Conservation (phyloP, 306 rosid genomes). For the Urtica urens region DNA sequence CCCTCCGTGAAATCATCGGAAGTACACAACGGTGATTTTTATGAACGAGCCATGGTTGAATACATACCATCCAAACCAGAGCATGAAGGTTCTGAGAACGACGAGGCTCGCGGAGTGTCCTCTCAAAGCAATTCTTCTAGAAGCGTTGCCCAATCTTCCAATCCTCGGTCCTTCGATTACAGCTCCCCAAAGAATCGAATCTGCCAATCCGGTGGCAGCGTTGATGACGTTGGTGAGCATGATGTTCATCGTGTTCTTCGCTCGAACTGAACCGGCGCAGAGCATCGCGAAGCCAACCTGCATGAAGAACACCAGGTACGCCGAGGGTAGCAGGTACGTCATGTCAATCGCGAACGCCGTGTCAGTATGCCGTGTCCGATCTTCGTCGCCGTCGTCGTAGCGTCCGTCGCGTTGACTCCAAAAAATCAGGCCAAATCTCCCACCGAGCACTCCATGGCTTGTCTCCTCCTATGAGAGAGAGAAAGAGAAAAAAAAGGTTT, state of each 20-base stretch:
- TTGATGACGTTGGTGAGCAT: conserved; percentile 77
- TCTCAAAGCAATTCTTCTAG: conserved; percentile 32
- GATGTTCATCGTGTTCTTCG: conserved; percentile 71
- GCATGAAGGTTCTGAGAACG: conserved; percentile 51
- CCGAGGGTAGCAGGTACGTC: conserved; percentile 64
- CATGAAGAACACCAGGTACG: conserved; percentile 70
- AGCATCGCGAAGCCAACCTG: conserved; percentile 82
- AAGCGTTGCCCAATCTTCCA: conserved; percentile 48
- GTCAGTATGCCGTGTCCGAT: too few species aligned
- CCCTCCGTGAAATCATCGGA: too few species aligned
- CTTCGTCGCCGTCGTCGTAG: too few species aligned
- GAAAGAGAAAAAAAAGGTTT: too few species aligned
- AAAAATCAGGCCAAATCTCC: too few species aligned
- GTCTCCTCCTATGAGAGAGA: too few species aligned
- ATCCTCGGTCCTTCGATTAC: conserved; percentile 55
- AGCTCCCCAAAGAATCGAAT: conserved; percentile 66
- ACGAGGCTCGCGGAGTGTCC: conserved; percentile 63
- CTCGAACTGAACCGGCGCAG: conserved; percentile 74
- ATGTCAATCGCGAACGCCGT: too few species aligned
- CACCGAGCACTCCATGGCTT: too few species aligned
- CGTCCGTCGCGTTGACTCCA: too few species aligned
- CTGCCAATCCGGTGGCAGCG: conserved; percentile 69
- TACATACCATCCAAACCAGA: conserved; percentile 84
- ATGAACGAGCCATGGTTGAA: conserved; percentile 57
- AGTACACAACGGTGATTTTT: conserved; percentile 23